Base-by-base conservation (phyloP, 2,329 filamentous ascomycete species). In the Talaromyces sp. region DNA sequence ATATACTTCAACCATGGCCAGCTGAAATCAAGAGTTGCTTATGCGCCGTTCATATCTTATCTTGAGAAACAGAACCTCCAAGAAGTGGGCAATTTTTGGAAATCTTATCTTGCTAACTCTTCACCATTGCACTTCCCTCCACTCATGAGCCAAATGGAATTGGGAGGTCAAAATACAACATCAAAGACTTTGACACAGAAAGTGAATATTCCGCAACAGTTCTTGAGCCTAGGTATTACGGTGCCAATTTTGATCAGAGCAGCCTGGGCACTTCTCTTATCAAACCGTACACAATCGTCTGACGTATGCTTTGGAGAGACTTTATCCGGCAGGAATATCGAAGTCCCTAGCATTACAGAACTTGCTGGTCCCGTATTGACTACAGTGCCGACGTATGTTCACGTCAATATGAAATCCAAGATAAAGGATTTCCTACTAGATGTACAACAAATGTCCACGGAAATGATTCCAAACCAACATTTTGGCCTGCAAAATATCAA, bases 381-480 rank as follows among this genome's bases (percentile, higher is more conserved):
- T 25, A 64, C 65, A 12, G 60, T 67, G 18, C 63, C 61, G 6
- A 76, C 78, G 14, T 75, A 80, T 1, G 64, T 82, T 1, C 68
- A 72, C 42, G 69, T 82, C 1, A 68, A 80, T 42, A 71, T 71
- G 11, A 63, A 69, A 33, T 71, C 76, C 54, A 71, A 71, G 5
- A 71, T 78, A 1, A 68, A 71, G 0, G 79, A 85, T 52, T 88
- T 83, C 65, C 75, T 90, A 3, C 77, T 83, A 46, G 73, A 76
- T 1, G 79, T 89, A 2, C 86, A 89, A 40, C 76, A 83, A 33
- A 79, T 83, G 61, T 84, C 82, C 0, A 78, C 85, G 0, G 74
- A 80, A 2, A 82, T 85, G 66, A 87, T 89, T 5, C 83, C 86
- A 0, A 83, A 88, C 69, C 85, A 90, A 71, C 86, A 91, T 70